Conservation (phyloP, 306 rosid genomes). For the Acacia acuminata region DNA sequence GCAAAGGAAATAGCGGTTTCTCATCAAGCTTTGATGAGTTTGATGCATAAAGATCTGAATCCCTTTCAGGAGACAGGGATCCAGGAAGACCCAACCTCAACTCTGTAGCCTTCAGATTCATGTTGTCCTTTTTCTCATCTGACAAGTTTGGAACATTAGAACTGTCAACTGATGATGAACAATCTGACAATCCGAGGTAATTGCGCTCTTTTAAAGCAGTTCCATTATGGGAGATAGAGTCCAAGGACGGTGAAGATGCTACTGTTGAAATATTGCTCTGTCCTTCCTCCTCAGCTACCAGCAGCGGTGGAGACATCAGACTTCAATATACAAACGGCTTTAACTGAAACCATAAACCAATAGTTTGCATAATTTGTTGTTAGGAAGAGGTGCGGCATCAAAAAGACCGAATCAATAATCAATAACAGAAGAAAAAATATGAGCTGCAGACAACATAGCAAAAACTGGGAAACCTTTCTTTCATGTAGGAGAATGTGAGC, state of each 20-base stretch:
- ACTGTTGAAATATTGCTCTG: constrained; percentile 48
- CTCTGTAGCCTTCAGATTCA: constrained; percentile 88
- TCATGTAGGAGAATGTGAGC: not conserved
- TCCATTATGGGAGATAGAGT: constrained; percentile 60
- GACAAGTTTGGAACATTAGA: constrained; percentile 60
- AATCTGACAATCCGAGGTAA: constrained; percentile 84
- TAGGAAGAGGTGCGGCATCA: not conserved
- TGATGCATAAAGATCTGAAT: constrained; percentile 42
- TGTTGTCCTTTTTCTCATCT: constrained; percentile 61
- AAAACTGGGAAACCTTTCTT: not conserved
- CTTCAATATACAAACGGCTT: constrained; percentile 30
- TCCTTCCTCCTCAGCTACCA: constrained; percentile 74
- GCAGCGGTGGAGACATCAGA: constrained; percentile 75
- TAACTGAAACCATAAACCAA: constrained; percentile 20
- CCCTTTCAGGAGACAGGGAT: constrained; percentile 81
- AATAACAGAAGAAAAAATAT: not conserved
- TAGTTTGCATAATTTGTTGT: not conserved
- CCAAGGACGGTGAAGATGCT: constrained; percentile 57
- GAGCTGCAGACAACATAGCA: not conserved
- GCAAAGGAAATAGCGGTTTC: constrained; percentile 80
- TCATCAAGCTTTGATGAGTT: constrained; percentile 64
- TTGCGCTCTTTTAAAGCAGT: constrained; percentile 74
- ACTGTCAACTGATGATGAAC: constrained; percentile 96
- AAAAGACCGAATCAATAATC: not conserved
- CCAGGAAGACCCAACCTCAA: constrained; percentile 94